Base-by-base conservation (phyloP, 2,329 filamentous ascomycete species). In the Cordyceps javanica region DNA sequence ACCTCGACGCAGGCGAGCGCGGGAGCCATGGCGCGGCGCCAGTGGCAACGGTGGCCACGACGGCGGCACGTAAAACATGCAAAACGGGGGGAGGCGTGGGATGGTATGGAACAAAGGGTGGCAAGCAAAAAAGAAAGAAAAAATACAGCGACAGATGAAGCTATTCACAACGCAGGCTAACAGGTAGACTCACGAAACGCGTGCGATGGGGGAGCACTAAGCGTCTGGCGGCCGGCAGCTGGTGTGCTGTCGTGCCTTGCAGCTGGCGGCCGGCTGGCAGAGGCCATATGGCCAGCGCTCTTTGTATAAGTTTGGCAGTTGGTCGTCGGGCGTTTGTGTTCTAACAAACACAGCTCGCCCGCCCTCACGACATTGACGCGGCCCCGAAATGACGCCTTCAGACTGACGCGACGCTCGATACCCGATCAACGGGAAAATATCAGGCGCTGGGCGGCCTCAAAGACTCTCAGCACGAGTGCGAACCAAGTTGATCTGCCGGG, bases 211-310 rank as follows among this genome's bases (percentile, higher is more conserved):
- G 44, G 25, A 32, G 44, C 54, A 49, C 44, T 13, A 50, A 56
- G 42, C n/a, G 54, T 32, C 19, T 32, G 44, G 19, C 54, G 54
- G 54, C 45, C 34, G 54, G n/a, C 54, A 41, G n/a, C 44, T 10
- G 41, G 30, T 28, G 53, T 11, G 45, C 54, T 42, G 44, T 56
- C 54, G n/a, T 49, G 54, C 45, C 45, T 49, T 28, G 34, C 54
- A 56, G 54, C 54, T 56, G 44, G 54, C 54, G 44, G 54, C 54
- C 54, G 44, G 45, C 54, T 46, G 45, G 54, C 45, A 25, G 54
- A 50, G 36, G 54, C 54, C 45, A 54, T 54, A 54, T 45, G 51
- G 39, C 51, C 21, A 21, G 39, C 19, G 30, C 51, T 45, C 45
- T 45, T 26, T 54, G 11, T 53, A 53, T 42, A 53, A 45, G 41